Evolutionary conservation across 768 basidiomycete genomes (phyloP).

Genomic region (Kwoniella sp.): DNA sequence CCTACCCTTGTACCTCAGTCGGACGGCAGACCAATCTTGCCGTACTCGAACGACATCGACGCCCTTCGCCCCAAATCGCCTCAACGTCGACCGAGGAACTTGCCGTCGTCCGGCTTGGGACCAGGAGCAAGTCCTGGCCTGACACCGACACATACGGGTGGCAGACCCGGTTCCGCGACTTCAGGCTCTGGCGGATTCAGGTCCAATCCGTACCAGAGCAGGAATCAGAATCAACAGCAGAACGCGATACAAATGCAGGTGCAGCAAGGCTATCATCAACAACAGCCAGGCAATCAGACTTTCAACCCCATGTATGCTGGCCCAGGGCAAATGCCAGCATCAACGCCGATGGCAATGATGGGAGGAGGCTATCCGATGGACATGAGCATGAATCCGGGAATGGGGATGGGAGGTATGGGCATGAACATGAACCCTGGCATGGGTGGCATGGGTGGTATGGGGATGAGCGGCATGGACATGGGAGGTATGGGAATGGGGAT

Average conservation of each 20-base stretch:
- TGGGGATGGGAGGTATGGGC: constrained; percentile 9
- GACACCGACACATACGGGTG: not conserved
- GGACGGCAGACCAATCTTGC: constrained; percentile 28
- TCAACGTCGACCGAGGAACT: constrained; percentile 26
- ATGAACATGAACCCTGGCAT: not conserved
- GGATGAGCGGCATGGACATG: not conserved
- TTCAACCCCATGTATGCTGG: too few species aligned
- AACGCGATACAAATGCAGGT: constrained; percentile 6
- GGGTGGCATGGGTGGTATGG: not conserved
- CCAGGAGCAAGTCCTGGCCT: not conserved
- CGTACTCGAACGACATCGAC: constrained; percentile 67
- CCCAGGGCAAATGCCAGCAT: not conserved
- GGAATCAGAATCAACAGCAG: not conserved
- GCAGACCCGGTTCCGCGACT: constrained; percentile 4
- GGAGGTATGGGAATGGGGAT: constrained; percentile 16
- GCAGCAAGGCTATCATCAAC: constrained; percentile 5
- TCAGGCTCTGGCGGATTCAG: not conserved
- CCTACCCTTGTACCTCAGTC: constrained; percentile 21
- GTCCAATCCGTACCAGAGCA: not conserved
- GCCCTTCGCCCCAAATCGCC: constrained; percentile 83
- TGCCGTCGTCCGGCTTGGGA: constrained; percentile 16
- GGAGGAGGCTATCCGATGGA: not conserved
- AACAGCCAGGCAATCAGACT: not conserved
- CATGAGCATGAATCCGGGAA: not conserved
- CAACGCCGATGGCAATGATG: not conserved